Evolutionary conservation across 345 rosid genomes (phyloP), one percentile per base, ranked within the genome.

Genomic region (Stellera chamaejasme): DNA sequence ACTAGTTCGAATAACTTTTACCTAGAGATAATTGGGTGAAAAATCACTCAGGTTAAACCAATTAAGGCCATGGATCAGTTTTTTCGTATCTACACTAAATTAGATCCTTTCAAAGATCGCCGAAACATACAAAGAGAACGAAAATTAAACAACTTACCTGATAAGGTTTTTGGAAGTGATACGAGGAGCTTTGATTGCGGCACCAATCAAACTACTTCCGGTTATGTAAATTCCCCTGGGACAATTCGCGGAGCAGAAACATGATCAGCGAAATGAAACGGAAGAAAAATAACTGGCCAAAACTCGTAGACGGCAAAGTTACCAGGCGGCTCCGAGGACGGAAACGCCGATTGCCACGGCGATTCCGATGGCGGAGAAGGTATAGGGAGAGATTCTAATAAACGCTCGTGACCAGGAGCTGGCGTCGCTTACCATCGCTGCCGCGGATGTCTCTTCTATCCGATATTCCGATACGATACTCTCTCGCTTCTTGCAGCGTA

Each of bases 251-350:
- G 50, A 60, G 32, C 45, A 12, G 1, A n/a, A 6, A 11, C 5
- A 28, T 4, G 49, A 48, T 3, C 11, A 9, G 16, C 13, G 16
- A 19, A 27, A 16, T 7, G 14, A 45, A 43, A 6, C 2, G 4
- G 7, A 42, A 43, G 43, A 13, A 50, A 3, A 27, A 26, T 10
- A 23, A 23, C 13, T 5, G 26, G 27, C 32, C 11, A 50, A 10
- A 11, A 25, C 2, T 6, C 10, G 16, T 39, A 2, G 5, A 41
- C 42, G 25, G 12, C 12, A 39, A 10, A 19, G 48, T 14, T 83
- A 93, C 99, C 99, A 93, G 66, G 97, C 99, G 57, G 99, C 97
- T 63, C 97, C 99, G 73, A 93, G 99, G 68, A 93, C 97, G 10
- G 97, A 93, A 50, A 93, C 92, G 66, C 99, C 99, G 71, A 93